Base-by-base conservation (phyloP, 2,329 filamentous ascomycete species). In the Talaromyces sp. region DNA sequence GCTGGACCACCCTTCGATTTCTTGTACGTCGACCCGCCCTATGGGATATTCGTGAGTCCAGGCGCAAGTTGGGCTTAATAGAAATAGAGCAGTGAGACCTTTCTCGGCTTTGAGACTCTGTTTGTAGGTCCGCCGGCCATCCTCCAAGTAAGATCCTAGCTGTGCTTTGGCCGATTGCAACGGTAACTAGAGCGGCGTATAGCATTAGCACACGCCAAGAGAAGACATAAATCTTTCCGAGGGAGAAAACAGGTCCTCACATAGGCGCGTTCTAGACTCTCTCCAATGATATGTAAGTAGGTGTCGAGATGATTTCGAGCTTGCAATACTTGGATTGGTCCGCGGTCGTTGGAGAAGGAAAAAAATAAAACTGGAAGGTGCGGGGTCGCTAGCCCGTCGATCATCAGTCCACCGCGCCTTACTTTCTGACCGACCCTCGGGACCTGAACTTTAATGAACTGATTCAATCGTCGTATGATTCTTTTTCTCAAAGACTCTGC, bases 11-110 rank as follows among this genome's bases (percentile, higher is more conserved):
- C 64, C 60, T 72, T 69, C 19, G 71, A 68, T 63, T 78, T 71
- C 39, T 68, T 71, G 69, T 73, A 78, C 68, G 72, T 74, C 58
- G 67, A 68, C 14, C 68, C 71, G 60, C 72, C 72, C 74, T 77
- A 54, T n/a, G 37, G 14, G 16, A 6, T 2, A 35, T 24, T 41
- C 13, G 50, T 24, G 2, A 35, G 50, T 59, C 14, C 22, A 10
- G 24, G 43, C 35, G 10, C 27, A 43, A 22, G 9, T 41, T 14
- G 27, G 31, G 8, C 7, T 39, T 11, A 49, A 49, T n/a, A 11
- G 24, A 31, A 59, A 31, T 19, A 14, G 16, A 27, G 19, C 24
- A 31, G 14, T 9, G 9, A 45, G 22, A 64, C 62, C 62, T 64
- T 64, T 49, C 45, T 63, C 16, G 52, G 27, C 41, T 64, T 64